phyloP scores from a whole-genome alignment of 2,329 filamentous ascomycete genomes.

The Samsoniella hepiali region DNA sequence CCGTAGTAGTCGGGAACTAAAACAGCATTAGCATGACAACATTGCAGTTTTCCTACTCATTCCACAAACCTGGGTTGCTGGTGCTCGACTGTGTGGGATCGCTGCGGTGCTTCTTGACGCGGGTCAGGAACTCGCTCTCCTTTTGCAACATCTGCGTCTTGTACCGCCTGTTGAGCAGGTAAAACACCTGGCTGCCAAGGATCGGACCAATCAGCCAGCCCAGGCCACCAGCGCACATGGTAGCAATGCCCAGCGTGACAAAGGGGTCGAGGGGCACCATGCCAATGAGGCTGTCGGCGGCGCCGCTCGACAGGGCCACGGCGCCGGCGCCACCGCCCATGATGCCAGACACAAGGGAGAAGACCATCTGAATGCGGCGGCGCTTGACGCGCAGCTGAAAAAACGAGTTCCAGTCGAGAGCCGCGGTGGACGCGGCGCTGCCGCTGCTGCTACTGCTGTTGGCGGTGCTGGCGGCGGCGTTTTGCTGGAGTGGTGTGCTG shows the following conservation, averaged over 20 bases:
- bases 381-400: conserved; percentile 85
- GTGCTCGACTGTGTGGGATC: conserved; percentile 87
- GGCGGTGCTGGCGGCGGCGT: conserved; percentile 25
- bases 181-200: conserved; percentile 77
- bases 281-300: conserved; percentile 67
- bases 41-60: not conserved
- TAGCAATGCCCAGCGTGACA: conserved; percentile 77
- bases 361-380: conserved; percentile 76
- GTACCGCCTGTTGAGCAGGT: conserved; percentile 67
- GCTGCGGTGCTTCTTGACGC: conserved; percentile 88
- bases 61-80: conserved; percentile 67
- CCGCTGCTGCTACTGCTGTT: conserved; percentile 30
- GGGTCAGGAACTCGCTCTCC: conserved; percentile 88
- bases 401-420: conserved; percentile 87
- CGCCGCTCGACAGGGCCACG: conserved; percentile 63
- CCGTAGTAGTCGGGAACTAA: conserved; percentile 95
- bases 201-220: conserved; percentile 88
- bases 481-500: conserved; percentile 21
- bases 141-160: conserved; percentile 76
- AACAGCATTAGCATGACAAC: conserved; percentile 21
- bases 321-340: conserved; percentile 61
- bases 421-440: conserved; percentile 29
- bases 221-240: conserved; percentile 69
- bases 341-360: conserved; percentile 65
- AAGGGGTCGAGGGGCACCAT: conserved; percentile 85